A percentile compares a stretch with the other conserved stretches of the same genome.
Conservation (phyloP, 1,284 basidiomycete genomes). For the Pholiota adiposa region DNA sequence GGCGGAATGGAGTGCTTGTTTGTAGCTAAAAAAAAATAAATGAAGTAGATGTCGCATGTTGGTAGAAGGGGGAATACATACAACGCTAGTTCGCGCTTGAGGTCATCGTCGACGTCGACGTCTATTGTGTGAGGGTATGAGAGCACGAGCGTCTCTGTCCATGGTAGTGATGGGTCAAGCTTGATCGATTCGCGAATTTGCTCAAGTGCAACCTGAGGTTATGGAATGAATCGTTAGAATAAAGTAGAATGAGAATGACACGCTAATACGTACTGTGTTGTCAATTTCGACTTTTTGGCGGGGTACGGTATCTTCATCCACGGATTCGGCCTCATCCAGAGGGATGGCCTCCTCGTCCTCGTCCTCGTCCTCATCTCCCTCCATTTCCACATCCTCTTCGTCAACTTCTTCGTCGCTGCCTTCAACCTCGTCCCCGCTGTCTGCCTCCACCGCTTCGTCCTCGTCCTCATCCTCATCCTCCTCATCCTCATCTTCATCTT, state of each 20-base stretch:
- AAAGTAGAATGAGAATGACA: neutral
- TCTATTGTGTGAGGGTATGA: constrained; percentile 77
- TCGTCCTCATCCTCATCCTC: constrained; percentile 47
- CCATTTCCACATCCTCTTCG: too few species aligned
- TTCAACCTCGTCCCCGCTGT: constrained; percentile 35
- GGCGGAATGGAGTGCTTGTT: constrained; percentile 89
- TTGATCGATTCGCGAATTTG: constrained; percentile 82
- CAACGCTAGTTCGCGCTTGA: constrained; percentile 95
- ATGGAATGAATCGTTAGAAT: constrained; percentile 5
- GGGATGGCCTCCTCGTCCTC: constrained; percentile 44
- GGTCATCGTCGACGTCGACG: constrained; percentile 85
- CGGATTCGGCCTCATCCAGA: constrained; percentile 72
- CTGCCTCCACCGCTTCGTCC: constrained; percentile 66
- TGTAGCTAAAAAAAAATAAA: constrained; percentile 68
- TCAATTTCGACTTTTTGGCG: constrained; percentile 83
- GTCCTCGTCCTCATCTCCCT: constrained; percentile 48
- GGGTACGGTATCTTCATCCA: constrained; percentile 81
- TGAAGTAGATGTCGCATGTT: neutral
- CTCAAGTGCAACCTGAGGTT: constrained; percentile 72
- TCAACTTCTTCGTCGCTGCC: constrained; percentile 37
- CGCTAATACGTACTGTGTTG: constrained; percentile 65
- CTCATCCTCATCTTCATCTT: constrained; percentile 40
- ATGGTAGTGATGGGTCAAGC: constrained; percentile 76
- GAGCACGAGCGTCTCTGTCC: constrained; percentile 85
- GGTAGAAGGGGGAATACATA: constrained; percentile 43